These are phyloP conservation scores for Nymphaea colorata DNA, from an alignment of 164 flowering plant genomes.

Conservation along the genomic window DNA sequence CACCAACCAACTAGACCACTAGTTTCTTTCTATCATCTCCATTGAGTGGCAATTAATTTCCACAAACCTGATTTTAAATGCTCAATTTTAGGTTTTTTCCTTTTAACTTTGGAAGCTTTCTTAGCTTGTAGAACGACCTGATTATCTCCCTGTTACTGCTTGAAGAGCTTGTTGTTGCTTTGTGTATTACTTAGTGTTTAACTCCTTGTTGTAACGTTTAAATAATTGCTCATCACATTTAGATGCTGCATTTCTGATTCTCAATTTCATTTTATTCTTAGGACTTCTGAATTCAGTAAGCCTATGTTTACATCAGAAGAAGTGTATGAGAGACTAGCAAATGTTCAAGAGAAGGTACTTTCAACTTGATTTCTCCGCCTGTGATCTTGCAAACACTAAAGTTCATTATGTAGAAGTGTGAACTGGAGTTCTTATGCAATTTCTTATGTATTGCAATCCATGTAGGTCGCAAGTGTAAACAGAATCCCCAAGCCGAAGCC, in stretches of 20 bases:
- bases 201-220: no score
- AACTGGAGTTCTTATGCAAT: not conserved
- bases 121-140: not conserved
- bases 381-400: no score
- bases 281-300: conserved; percentile 42
- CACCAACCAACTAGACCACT: no score
- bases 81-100: no score
- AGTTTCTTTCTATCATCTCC: no score
- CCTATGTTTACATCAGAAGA: conserved; percentile 83
- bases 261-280: conserved; percentile 9
- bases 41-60: no score
- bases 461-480: conserved; percentile 56
- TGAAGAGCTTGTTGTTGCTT: not conserved
- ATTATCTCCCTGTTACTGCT: not conserved
- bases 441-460: not conserved
- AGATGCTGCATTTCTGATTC: no score
- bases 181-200: no score
- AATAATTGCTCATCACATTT: no score
- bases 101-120: no score
- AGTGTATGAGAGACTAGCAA: conserved; percentile 39
- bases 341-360: conserved; percentile 69
- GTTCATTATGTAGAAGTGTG: no score
- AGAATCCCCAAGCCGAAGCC: conserved; percentile 96
- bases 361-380: not conserved
- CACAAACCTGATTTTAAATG: no score